phyloP scores from a whole-genome alignment of 371 early-diverging fungal species.

The Syncephalastrum contaminatum region DNA sequence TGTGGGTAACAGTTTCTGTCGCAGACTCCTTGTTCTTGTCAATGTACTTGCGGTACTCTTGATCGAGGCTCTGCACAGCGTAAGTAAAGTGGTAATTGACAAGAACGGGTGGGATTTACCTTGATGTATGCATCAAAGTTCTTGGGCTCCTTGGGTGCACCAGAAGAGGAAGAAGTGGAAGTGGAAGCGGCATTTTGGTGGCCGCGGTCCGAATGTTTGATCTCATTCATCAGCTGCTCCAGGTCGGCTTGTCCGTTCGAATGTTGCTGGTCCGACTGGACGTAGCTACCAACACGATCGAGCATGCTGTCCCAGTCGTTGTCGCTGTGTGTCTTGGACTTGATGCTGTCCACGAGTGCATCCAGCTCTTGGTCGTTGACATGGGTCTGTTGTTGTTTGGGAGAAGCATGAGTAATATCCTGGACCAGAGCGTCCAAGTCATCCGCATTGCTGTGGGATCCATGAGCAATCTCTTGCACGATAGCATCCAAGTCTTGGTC shows the following conservation, averaged over 20 bases:
- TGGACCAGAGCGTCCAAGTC: not conserved
- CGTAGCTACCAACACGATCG: not conserved
- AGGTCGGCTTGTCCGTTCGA: not conserved
- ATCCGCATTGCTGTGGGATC: not conserved
- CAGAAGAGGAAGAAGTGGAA: not conserved
- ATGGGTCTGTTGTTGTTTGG: not conserved
- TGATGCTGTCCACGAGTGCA: slow-evolving; percentile 1
- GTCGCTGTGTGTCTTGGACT: not conserved
- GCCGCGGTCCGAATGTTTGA: not conserved
- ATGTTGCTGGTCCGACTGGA: not conserved
- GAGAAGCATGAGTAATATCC: not conserved
- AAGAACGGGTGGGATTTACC: not conserved
- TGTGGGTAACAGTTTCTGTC: slow-evolving; percentile 31
- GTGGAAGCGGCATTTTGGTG: not conserved
- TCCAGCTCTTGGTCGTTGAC: slow-evolving; percentile 5
- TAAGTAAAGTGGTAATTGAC: not conserved
- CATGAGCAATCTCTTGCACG: not conserved
- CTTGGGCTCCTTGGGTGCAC: not conserved
- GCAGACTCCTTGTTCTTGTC: slow-evolving; percentile 31
- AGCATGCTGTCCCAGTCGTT: too few relatives aligned
- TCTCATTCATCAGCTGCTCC: slow-evolving; percentile 1
- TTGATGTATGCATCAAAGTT: slow-evolving; percentile 5
- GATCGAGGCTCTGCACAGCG: slow-evolving; percentile 18
- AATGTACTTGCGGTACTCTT: slow-evolving; percentile 26
- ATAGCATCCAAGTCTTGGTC: not conserved